These are phyloP conservation scores for Phycomyces blakesleeanus DNA, from an alignment of 192 early-diverging fungal genomes.

Conservation along the genomic window DNA sequence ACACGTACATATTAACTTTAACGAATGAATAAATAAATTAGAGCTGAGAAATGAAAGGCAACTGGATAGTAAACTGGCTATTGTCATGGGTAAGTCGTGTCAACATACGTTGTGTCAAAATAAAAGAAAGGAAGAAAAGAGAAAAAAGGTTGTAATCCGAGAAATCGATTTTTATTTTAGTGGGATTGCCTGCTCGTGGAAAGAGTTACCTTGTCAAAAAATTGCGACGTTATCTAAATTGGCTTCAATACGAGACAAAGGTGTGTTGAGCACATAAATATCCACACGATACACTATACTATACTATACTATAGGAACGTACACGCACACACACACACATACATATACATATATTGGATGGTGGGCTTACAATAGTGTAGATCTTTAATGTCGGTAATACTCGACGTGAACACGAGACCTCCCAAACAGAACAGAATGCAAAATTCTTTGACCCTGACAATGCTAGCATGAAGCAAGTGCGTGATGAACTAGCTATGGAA, in stretches of 20 bases:
- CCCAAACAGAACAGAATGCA: constrained; percentile 60
- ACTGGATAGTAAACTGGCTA: constrained; percentile 83
- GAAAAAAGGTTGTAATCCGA: not conserved
- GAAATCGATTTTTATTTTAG: constrained; percentile 35
- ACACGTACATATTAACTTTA: not conserved
- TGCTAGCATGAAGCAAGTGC: constrained; percentile 60
- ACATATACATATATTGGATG: too few relatives aligned
- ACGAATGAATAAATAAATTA: constrained; percentile 3
- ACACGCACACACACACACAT: too few relatives aligned
- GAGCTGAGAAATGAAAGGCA: constrained; percentile 53
- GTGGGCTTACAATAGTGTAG: constrained; percentile 19
- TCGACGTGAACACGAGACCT: constrained; percentile 58
- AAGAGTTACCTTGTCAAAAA: constrained; percentile 97
- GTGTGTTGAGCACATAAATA: constrained; percentile 42
- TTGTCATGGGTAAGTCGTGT: constrained; percentile 77
- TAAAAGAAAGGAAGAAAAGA: not conserved
- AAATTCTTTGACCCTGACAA: constrained; percentile 94
- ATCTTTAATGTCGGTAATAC: constrained; percentile 97
- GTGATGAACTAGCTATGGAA: constrained; percentile 88
- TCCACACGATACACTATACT: too few relatives aligned
- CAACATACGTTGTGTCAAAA: too few relatives aligned
- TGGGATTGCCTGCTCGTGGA: constrained; percentile 92
- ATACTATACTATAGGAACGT: too few relatives aligned
- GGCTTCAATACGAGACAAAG: constrained; percentile 75
- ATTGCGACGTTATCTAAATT: constrained; percentile 82